phyloP scores from a whole-genome alignment of 176 grass and related monocot species.

The Raddia distichophylla region DNA sequence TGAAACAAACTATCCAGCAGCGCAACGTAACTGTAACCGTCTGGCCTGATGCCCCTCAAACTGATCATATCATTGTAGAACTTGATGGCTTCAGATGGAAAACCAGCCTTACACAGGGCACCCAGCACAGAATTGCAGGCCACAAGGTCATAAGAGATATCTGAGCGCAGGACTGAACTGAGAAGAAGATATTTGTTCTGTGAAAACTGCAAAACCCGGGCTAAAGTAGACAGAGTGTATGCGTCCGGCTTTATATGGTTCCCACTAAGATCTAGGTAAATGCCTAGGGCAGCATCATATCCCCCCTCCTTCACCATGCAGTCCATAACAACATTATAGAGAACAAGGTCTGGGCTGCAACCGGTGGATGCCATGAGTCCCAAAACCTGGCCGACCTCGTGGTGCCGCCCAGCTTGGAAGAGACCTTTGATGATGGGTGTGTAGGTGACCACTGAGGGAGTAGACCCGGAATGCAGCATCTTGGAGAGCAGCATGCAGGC shows the following conservation, averaged over 20 bases:
- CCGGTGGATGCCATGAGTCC: constrained; percentile 55
- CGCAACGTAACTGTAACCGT: constrained; percentile 77
- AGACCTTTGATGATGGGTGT: constrained; percentile 70
- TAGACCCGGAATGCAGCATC: constrained; percentile 58
- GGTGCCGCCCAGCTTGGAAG: constrained; percentile 59
- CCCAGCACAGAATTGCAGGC: constrained; percentile 71
- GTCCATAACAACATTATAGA: constrained; percentile 89
- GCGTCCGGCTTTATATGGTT: constrained; percentile 70
- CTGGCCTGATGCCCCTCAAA: constrained; percentile 50
- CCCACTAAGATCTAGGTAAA: constrained; percentile 52
- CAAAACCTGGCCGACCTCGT: constrained; percentile 46
- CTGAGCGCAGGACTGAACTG: constrained; percentile 43
- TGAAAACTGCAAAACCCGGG: constrained; percentile 53
- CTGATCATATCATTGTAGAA: constrained; percentile 63
- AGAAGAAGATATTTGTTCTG: constrained; percentile 53
- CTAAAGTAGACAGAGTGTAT: constrained; percentile 74
- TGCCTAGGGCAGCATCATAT: constrained; percentile 57
- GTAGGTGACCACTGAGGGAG: constrained; percentile 74
- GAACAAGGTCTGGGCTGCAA: constrained; percentile 75
- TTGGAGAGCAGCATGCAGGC: constrained; percentile 60
- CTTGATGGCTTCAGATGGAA: constrained; percentile 62
- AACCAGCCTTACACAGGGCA: constrained; percentile 75
- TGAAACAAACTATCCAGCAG: constrained; percentile 67
- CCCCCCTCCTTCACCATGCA: constrained; percentile 64
- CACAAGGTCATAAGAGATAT: constrained; percentile 69